phyloP scores from a whole-genome alignment of 2,329 filamentous ascomycete genomes.

The Phaeosphaeriaceae sp. region DNA sequence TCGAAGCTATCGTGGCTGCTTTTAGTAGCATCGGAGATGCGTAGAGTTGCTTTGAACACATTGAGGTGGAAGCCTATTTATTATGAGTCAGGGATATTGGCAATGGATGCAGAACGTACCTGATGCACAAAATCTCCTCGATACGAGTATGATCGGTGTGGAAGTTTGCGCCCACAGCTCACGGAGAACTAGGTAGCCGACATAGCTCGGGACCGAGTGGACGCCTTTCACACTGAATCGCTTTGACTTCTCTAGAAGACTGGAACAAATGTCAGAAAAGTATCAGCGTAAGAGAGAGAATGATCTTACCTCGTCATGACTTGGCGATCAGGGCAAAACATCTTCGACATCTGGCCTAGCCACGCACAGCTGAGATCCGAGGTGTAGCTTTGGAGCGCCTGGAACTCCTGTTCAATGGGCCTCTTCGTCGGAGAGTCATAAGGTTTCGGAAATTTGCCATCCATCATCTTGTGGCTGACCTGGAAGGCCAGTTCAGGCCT shows the following conservation, averaged over 20 bases:
- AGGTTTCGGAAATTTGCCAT: constrained; percentile 1
- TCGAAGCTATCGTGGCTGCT: background rate
- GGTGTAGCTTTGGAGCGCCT: constrained; percentile 2
- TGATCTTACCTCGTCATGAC: background rate
- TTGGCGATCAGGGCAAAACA: constrained; percentile 2
- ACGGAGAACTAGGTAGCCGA: constrained; percentile 1
- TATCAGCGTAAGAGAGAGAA: background rate
- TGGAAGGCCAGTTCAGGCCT: constrained; percentile 1
- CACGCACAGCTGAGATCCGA: constrained; percentile 6
- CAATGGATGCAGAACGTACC: background rate
- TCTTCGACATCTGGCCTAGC: constrained; percentile 1
- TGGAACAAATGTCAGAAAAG: background rate
- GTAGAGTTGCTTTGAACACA: background rate
- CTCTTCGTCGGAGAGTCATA: constrained; percentile 5
- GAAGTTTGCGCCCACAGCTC: constrained; percentile 1
- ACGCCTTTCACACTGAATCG: background rate
- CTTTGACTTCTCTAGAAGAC: background rate
- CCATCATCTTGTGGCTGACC: background rate
- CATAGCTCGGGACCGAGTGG: background rate
- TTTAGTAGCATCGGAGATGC: background rate
- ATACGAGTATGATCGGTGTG: background rate
- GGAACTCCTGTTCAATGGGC: constrained; percentile 5
- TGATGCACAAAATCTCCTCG: background rate
- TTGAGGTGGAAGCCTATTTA: background rate
- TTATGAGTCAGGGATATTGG: background rate